phyloP scores from a whole-genome alignment of 768 basidiomycete genomes.

The Tricholoma sp. region DNA sequence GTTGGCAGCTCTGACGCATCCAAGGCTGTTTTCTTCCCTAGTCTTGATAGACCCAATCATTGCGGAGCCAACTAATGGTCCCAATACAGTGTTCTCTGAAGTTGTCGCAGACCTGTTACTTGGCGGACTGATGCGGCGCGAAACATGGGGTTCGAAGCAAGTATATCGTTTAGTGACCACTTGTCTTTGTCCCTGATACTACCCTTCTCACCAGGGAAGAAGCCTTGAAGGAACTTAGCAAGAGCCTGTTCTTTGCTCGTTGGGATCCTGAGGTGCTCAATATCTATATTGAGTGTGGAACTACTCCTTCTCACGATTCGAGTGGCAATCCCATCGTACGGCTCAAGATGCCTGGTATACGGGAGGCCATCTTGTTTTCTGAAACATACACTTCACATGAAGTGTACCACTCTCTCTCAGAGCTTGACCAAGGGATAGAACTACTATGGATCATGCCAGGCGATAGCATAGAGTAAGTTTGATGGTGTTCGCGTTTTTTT shows the following conservation, averaged over 20 bases:
- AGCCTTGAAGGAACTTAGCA: constrained; percentile 43
- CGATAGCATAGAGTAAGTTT: constrained; percentile 28
- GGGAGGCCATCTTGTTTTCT: constrained; percentile 61
- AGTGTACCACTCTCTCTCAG: constrained; percentile 32
- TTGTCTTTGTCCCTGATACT: not conserved
- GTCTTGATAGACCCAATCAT: constrained; percentile 81
- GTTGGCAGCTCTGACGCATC: constrained; percentile 60
- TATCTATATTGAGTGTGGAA: constrained; percentile 56
- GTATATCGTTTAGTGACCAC: not conserved
- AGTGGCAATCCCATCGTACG: constrained; percentile 32
- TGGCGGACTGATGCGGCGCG: constrained; percentile 54
- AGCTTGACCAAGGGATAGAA: constrained; percentile 44
- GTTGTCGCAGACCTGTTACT: constrained; percentile 19
- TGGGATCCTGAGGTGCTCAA: constrained; percentile 67
- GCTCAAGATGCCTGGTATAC: constrained; percentile 63
- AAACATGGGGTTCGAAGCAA: constrained; percentile 60
- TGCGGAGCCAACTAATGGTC: constrained; percentile 15
- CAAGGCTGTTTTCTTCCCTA: constrained; percentile 65
- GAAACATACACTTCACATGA: constrained; percentile 40
- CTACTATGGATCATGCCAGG: constrained; percentile 56
- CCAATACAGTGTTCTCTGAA: not conserved
- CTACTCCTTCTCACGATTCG: constrained; percentile 31
- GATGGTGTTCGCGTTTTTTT: not conserved
- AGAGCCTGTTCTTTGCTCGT: constrained; percentile 59
- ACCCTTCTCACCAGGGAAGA: constrained; percentile 42